Base-by-base conservation (phyloP, 768 basidiomycete genomes). In the Trametes cinnabarina region DNA sequence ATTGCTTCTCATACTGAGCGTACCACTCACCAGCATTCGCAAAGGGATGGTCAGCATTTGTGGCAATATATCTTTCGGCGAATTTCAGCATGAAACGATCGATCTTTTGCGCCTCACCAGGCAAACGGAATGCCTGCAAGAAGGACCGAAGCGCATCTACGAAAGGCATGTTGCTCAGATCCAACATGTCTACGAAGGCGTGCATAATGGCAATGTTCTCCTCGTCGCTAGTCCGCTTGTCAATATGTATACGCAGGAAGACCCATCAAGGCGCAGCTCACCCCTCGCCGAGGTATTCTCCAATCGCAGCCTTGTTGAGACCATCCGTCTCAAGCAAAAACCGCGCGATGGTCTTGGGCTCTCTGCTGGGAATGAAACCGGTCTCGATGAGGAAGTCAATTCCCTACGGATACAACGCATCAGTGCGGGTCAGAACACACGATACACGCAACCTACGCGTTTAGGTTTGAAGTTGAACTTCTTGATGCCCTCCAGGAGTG, bases 401-500 rank as follows among this genome's bases (percentile, higher is more conserved):
- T 15, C 97, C 97, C 94, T 96, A 55, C 20, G 7, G 26, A 56
- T 55, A 26, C n/a, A 20, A 15, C 43, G n/a, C 23, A 39, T 57
- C 25, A 55, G 51, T 19, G n/a, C 25, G 12, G 9, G 22, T 14
- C 11, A n/a, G 17, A 22, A 10, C 9, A 44, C 0, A 22, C 6
- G 14, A 48, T 2, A 11, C 20, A 7, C 23, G 25, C 2, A 2
- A 73, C 87, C 44, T 67, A 95, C 94, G 64, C 87, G 83, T 74
- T 98, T 98, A n/a, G 96, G 95, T 74, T 97, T 98, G 79, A 88
- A 94, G 71, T 98, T 98, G 74, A 99, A 99, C 73, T 93, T 94
- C 72, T 90, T 94, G 73, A 98, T 90, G 25, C 97, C 97, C 69
- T 98, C 96, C 37, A 94, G 74, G 26, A 98, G 72, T 0, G 90